Percentiles rank a stretch among this genome's conserved stretches.
Evolutionary conservation across 2,329 filamentous ascomycete species (phyloP).

Genomic region (Aureobasidium sp.): DNA sequence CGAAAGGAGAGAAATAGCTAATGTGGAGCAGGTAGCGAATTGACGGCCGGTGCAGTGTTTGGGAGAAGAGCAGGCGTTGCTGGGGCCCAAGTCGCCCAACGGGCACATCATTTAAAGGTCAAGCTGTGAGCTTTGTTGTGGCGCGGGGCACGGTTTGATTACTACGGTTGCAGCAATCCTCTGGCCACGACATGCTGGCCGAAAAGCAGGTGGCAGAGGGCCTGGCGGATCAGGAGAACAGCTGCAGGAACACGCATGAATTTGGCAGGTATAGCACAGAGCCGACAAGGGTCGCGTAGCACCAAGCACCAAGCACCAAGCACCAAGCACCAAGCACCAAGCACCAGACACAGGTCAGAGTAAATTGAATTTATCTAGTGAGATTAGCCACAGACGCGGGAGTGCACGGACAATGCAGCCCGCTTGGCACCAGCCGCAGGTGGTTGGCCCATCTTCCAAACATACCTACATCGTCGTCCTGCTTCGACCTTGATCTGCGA

Average conservation of each 20-base stretch:
- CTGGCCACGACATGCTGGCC: background rate
- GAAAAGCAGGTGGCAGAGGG: background rate
- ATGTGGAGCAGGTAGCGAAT: conserved; percentile 38
- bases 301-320: background rate
- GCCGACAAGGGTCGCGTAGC: background rate
- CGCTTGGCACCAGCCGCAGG: background rate
- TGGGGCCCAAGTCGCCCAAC: conserved; percentile 24
- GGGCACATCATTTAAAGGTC: conserved; percentile 12
- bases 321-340: background rate
- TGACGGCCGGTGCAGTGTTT: conserved; percentile 53
- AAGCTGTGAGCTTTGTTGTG: conserved; percentile 2
- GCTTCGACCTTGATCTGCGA: conserved; percentile 10
- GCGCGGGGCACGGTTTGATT: background rate
- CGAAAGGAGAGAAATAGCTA: background rate
- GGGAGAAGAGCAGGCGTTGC: conserved; percentile 36
- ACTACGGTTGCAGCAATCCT: background rate
- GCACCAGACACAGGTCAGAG: background rate
- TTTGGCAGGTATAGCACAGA: background rate
- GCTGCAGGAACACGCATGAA: conserved; percentile 5
- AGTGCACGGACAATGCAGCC: background rate
- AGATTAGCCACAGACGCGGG: background rate
- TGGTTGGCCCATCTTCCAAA: background rate
- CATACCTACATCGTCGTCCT: background rate
- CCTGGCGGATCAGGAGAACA: background rate
- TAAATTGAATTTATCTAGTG: background rate